Percentiles rank a stretch among this genome's conserved stretches.
Conservation (phyloP, 2,329 filamentous ascomycete genomes). For the Blastomyces parvus region DNA sequence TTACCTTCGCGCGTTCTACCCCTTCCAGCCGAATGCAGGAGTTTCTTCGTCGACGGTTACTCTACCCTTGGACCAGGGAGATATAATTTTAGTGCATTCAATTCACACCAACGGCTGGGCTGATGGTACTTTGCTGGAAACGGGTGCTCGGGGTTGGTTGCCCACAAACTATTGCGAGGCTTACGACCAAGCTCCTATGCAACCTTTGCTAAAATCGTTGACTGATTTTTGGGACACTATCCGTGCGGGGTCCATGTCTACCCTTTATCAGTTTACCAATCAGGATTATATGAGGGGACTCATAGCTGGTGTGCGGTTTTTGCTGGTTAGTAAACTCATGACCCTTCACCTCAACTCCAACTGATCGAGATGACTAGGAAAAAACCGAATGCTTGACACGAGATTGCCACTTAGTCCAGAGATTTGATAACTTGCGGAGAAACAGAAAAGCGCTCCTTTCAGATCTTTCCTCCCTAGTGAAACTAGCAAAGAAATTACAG, state of each 20-base stretch:
- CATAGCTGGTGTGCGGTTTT: slow-evolving; percentile 82
- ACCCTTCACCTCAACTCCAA: slow-evolving; percentile 6
- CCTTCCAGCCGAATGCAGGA: slow-evolving; percentile 71
- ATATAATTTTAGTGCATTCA: slow-evolving; percentile 88
- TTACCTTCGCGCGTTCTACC: slow-evolving; percentile 88
- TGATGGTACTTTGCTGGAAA: slow-evolving; percentile 79
- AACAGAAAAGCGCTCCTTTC: slow-evolving; percentile 80
- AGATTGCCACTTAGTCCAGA: slow-evolving; percentile 65
- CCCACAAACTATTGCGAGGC: slow-evolving; percentile 97
- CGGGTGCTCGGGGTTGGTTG: slow-evolving; percentile 84
- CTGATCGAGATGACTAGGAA: slow-evolving; percentile 50
- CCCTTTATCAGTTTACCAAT: slow-evolving; percentile 70
- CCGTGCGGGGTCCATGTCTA: slow-evolving; percentile 64
- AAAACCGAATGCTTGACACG: slow-evolving; percentile 77
- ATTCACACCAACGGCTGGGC: slow-evolving; percentile 98
- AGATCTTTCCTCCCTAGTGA: slow-evolving; percentile 81
- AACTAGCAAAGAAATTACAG: slow-evolving; percentile 75
- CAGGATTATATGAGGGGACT: slow-evolving; percentile 92
- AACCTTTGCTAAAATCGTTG: slow-evolving; percentile 71
- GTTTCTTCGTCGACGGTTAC: slow-evolving; percentile 81
- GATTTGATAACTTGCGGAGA: slow-evolving; percentile 64
- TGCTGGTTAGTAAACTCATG: slow-evolving; percentile 56
- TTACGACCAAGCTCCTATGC: slow-evolving; percentile 82
- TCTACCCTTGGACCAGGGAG: slow-evolving; percentile 76
- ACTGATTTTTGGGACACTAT: slow-evolving; percentile 89